phyloP scores from a whole-genome alignment of 2,329 filamentous ascomycete species.

The Penicillium brasilianum region DNA sequence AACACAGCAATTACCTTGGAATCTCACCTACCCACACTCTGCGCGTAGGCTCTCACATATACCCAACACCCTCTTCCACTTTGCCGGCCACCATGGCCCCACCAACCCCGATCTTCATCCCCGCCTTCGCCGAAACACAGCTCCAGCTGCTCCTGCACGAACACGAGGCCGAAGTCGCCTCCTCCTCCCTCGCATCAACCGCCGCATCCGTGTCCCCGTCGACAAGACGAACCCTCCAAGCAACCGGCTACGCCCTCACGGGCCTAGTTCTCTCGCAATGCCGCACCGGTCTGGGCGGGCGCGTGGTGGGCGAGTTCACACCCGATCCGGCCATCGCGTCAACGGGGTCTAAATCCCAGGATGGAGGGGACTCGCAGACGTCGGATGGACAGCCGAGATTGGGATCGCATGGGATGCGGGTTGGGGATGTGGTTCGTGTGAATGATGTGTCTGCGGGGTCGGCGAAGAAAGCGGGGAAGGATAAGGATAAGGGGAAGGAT shows the following conservation, averaged over 20 bases:
- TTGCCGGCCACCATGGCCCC: slow-evolving; percentile 22
- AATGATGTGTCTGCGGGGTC: slow-evolving; percentile 40
- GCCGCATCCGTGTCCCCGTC: slow-evolving; percentile 48
- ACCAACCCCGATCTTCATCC: slow-evolving; percentile 40
- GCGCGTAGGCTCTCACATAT: no score
- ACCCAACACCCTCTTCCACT: background rate
- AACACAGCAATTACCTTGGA: background rate
- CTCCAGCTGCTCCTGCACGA: slow-evolving; percentile 49
- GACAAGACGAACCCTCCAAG: slow-evolving; percentile 50
- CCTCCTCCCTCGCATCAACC: slow-evolving; percentile 48
- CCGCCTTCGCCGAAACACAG: slow-evolving; percentile 50
- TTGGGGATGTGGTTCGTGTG: slow-evolving; percentile 55
- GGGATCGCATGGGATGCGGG: slow-evolving; percentile 53
- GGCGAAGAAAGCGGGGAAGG: slow-evolving; percentile 37
- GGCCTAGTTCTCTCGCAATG: slow-evolving; percentile 71
- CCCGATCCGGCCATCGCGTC: slow-evolving; percentile 70
- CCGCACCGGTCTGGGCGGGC: slow-evolving; percentile 89
- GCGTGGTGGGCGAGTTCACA: slow-evolving; percentile 80
- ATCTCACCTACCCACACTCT: no score
- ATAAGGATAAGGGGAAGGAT: slow-evolving; percentile 42
- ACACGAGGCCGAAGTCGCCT: slow-evolving; percentile 52
- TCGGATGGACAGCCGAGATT: slow-evolving; percentile 48
- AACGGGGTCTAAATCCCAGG: slow-evolving; percentile 18
- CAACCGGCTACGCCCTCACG: slow-evolving; percentile 47
- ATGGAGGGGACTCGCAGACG: slow-evolving; percentile 39